A percentile compares a stretch with the other conserved stretches of the same genome.
phyloP scores from a whole-genome alignment of 768 basidiomycete species.

The Tubosaeta sp. region DNA sequence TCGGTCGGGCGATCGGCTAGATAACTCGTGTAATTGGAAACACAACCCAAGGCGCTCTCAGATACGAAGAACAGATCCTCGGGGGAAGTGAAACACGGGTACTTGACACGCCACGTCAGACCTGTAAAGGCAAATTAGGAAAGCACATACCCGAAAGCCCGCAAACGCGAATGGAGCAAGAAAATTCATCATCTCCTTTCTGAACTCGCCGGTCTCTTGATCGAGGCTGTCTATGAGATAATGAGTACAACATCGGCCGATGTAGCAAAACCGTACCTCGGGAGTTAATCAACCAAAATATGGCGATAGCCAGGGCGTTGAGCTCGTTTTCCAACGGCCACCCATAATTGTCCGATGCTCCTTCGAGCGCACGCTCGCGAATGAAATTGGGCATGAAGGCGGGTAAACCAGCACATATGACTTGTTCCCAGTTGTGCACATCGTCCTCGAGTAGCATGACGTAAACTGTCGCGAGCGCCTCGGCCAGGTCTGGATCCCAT shows the following conservation, averaged over 20 bases:
- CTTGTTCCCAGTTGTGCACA: constrained; percentile 44
- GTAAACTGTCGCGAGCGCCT: constrained; percentile 51
- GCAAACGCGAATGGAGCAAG: constrained; percentile 47
- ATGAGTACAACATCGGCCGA: background rate
- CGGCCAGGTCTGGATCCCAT: constrained; percentile 34
- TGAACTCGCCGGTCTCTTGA: constrained; percentile 32
- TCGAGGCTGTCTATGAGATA: constrained; percentile 17
- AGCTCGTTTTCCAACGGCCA: constrained; percentile 48
- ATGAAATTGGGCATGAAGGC: constrained; percentile 39
- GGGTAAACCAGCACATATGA: constrained; percentile 41
- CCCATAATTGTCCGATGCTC: constrained; percentile 35
- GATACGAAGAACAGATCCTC: constrained; percentile 31
- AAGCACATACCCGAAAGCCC: constrained; percentile 43
- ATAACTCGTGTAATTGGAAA: constrained; percentile 25
- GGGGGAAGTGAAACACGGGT: constrained; percentile 38
- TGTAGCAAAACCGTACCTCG: constrained; percentile 7
- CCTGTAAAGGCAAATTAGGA: background rate
- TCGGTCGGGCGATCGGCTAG: constrained; percentile 28
- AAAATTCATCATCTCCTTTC: constrained; percentile 32
- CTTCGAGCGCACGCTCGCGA: constrained; percentile 36
- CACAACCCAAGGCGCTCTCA: constrained; percentile 10
- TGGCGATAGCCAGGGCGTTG: constrained; percentile 43
- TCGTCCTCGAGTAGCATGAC: constrained; percentile 57
- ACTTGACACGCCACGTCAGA: constrained; percentile 16
- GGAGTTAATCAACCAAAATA: constrained; percentile 47